A percentile compares a stretch with the other conserved stretches of the same genome.
Evolutionary conservation across 2,329 filamentous ascomycete genomes (phyloP).

Genomic region (Endocalyx cinctus): DNA sequence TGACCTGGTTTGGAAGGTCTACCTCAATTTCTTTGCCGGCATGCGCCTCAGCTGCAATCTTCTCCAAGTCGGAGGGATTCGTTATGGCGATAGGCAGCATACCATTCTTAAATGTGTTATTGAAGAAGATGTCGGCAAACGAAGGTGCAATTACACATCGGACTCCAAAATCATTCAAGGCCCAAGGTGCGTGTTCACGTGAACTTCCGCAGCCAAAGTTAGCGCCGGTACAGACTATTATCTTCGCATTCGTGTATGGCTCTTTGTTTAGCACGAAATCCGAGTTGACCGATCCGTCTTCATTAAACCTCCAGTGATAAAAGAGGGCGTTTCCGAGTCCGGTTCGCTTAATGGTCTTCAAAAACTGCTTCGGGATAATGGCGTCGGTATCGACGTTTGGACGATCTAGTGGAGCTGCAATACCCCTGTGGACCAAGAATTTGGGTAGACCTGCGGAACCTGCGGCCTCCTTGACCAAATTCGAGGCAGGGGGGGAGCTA

Average conservation of each 20-base stretch:
- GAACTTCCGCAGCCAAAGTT: conserved; percentile 96
- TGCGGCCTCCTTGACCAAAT: conserved; percentile 42
- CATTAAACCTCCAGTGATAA: conserved; percentile 73
- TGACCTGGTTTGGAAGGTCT: conserved; percentile 78
- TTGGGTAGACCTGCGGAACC: conserved; percentile 67
- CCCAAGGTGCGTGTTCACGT: conserved; percentile 96
- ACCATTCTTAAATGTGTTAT: conserved; percentile 99
- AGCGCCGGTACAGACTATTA: conserved; percentile 82
- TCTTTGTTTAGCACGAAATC: conserved; percentile 88
- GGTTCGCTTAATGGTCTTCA: conserved; percentile 98
- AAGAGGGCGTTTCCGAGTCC: conserved; percentile 87
- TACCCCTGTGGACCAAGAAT: conserved; percentile 79
- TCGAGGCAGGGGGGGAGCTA: conserved; percentile 60
- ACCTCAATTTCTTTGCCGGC: conserved; percentile 83
- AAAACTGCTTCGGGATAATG: conserved; percentile 98
- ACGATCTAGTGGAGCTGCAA: conserved; percentile 81
- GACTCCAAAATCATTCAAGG: conserved; percentile 93
- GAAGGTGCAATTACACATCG: conserved; percentile 87
- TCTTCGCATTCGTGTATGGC: conserved; percentile 78
- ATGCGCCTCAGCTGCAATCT: conserved; percentile 70
- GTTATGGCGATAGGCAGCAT: conserved; percentile 84
- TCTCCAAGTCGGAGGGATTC: conserved; percentile 60
- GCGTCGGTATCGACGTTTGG: conserved; percentile 97
- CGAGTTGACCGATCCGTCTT: conserved; percentile 68
- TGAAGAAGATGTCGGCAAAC: conserved; percentile 87